Evolutionary conservation across 1,284 basidiomycete genomes (phyloP), one percentile per base, ranked within the genome.

Genomic region (Peniophora sp.): DNA sequence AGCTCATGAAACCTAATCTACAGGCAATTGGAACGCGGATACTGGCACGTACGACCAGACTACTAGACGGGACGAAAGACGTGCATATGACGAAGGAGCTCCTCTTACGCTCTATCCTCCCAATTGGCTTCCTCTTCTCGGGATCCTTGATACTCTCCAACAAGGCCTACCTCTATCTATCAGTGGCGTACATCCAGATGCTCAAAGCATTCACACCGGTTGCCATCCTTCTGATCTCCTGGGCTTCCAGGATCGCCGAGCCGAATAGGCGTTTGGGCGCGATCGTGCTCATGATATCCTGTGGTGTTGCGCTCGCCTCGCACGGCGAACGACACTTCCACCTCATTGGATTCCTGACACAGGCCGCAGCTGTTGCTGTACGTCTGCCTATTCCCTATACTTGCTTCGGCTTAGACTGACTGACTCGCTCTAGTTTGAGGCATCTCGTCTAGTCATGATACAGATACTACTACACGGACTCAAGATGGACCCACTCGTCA

Each of bases 131-230:
- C 35, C 82, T 98, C 55, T 97, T 98, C 76, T 91, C 88, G 18
- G 93, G 85, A 22, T 92, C 87, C 57, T 81, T 97, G 53, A 93
- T 97, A 60, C 76, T 97, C 52, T 90, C 86, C 69, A 97, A 97
- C 73, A 94, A 91, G 50, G 93, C 95, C 15, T 97, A 97, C 67
- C 83, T 97, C 34, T 86, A 92, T 55, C 81, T 98, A 51, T 87
- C 83, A 55, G 91, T 97, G 24, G 83, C 90, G 1, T 97, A 95
- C 70, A 97, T 97, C 58, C 95, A 97, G 68, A 98, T 98, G 95
- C 86, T 97, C 72, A 97, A 97, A 82, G 96, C 95, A 9, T 98
- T 98, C 72, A 91, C 80, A n/a, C 93, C 95, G 0, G 95, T 97
- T 12, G 91, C 94, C 1, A 97, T 98, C 60, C 81, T 98, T 34